These are phyloP conservation scores for Botrytis medusae DNA, from an alignment of 2,329 filamentous ascomycete species.

Conservation along the genomic window DNA sequence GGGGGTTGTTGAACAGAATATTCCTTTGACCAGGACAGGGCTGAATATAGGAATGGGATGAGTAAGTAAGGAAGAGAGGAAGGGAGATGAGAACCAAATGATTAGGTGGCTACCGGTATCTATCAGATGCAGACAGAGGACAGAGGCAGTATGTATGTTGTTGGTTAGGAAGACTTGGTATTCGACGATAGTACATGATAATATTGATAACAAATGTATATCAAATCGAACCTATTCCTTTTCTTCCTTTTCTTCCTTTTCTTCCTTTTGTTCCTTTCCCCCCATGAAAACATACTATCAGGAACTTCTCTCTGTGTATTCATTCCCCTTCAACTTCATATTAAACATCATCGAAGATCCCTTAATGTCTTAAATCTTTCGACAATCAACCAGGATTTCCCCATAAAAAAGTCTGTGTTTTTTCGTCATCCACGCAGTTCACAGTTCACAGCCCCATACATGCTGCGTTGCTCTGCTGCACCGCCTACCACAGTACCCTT, in stretches of 20 bases:
- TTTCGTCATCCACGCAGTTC: conserved; percentile 1
- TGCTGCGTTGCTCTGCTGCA: conserved; percentile 5
- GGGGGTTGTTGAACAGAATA: too few species aligned
- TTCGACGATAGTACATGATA: neutral
- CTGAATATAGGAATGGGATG: neutral
- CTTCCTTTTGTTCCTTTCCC: neutral
- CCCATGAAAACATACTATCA: too few species aligned
- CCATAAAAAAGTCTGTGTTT: conserved; percentile 2
- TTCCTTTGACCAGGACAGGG: neutral
- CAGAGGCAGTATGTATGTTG: too few species aligned
- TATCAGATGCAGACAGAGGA: too few species aligned
- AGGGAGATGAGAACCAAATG: neutral
- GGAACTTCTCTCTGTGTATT: too few species aligned
- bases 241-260: neutral
- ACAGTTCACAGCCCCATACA: conserved; percentile 8
- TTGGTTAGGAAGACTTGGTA: neutral
- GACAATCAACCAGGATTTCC: neutral
- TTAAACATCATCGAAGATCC: neutral
- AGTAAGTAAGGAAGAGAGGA: neutral
- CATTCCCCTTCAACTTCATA: neutral
- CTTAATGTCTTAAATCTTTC: neutral
- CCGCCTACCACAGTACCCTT: neutral
- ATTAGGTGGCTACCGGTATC: neutral
- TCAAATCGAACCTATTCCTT: neutral
- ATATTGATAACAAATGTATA: neutral